These are phyloP conservation scores for Leptodontidium sp. DNA, from an alignment of 2,329 filamentous ascomycete species.

Conservation along the genomic window DNA sequence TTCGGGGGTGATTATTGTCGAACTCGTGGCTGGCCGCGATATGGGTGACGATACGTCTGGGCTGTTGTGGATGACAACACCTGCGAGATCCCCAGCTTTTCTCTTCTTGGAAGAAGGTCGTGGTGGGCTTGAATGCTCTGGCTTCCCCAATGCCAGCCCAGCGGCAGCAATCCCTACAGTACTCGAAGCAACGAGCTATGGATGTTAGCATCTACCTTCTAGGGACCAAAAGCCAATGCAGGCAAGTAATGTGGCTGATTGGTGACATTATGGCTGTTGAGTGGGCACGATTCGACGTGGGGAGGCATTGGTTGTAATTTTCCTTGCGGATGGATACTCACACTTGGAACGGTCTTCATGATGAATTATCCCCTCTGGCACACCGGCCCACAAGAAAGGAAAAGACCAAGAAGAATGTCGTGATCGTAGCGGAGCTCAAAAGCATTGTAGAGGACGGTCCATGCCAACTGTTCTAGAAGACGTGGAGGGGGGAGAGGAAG, in stretches of 20 bases:
- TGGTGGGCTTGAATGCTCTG: conserved; percentile 39
- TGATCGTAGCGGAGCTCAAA: conserved; percentile 39
- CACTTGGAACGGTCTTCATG: conserved; percentile 47
- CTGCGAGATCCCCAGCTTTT: conserved; percentile 39
- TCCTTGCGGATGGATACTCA: conserved; percentile 36
- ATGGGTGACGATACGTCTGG: conserved; percentile 37
- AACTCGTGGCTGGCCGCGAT: conserved; percentile 44
- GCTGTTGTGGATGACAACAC: conserved; percentile 35
- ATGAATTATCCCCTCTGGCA: conserved; percentile 32
- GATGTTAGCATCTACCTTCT: conserved; percentile 31
- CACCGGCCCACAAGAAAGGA: conserved; percentile 36
- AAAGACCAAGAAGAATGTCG: conserved; percentile 37
- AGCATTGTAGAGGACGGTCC: conserved; percentile 41
- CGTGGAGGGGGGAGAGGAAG: conserved; percentile 19
- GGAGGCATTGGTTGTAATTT: conserved; percentile 9
- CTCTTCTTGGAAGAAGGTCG: conserved; percentile 45
- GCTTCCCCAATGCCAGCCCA: conserved; percentile 46
- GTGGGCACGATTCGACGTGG: background rate
- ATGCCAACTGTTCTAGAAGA: conserved; percentile 37
- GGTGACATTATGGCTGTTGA: background rate
- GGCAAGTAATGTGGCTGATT: background rate
- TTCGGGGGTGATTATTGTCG: conserved; percentile 42
- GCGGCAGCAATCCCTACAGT: conserved; percentile 48
- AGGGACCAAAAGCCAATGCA: background rate
- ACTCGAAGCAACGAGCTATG: conserved; percentile 48